Base-by-base conservation (phyloP, 164 flowering plant species). In the Vitis amurensis region DNA sequence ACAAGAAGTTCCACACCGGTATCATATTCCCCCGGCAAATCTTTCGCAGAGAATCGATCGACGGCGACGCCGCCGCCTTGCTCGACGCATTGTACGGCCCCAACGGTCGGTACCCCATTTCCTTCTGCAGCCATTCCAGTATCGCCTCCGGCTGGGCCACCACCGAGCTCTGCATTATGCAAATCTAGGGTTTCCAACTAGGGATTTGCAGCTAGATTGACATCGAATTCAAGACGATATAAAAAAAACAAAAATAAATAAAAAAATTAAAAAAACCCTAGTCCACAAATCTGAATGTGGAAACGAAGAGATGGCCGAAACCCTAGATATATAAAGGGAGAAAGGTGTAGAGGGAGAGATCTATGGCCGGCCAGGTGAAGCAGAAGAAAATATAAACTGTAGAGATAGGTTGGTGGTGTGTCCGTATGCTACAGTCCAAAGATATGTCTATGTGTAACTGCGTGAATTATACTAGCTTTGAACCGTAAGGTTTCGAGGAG, bases 11-110 rank as follows among this genome's bases (percentile, higher is more conserved):
- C 97, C 97, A 95, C 27, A 93, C 79, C 0, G 94, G 96, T 4
- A 94, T 86, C 98, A 91, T 95, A 68, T 96, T 96, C 49, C 99
- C 98, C 0, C 97, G 85, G 77, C 90, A 91, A 66, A 96, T 78
- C 80, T 84, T 90, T 11, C 97, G 85, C 9, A 96, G 71, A 11
- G 98, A 76, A 53, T 93, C 98, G 2, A 76, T 50, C 0, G 97
- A 85, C 0, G 96, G 98, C 69, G 76, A 53, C 15, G 78, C 71
- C 5, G 84, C 63, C 51, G 80, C 66, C 61, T 83, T 86, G 79
- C 71, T 68, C 2, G 85, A 78, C 12, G 90, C 59, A 0, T 73
- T 70, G 74, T 86, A 83, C 7, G 86, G 85, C 3, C 85, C 92
- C 17, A 86, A 77, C 0, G 94, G 91, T 50, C 94, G 65, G 81